Evolutionary conservation across 208 protist genomes (phyloP), one percentile per base, ranked within the genome.

Genomic region (Crithidia fasciculata): DNA sequence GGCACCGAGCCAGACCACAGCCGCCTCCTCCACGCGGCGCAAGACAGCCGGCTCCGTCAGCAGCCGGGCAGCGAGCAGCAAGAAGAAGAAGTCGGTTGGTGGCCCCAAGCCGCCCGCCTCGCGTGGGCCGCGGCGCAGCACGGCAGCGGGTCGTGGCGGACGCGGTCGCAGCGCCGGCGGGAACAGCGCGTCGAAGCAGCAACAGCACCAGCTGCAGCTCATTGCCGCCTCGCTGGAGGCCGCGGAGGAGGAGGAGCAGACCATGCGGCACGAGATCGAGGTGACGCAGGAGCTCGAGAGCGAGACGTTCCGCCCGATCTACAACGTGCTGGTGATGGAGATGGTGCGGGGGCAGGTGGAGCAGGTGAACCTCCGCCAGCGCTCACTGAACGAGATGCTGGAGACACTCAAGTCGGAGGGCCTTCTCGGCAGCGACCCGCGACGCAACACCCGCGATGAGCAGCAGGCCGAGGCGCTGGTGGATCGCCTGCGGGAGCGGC

Each of bases 291-390:
- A 91, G 62, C 69, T 80, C 2, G 82, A 80, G 72, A 71, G 80
- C 15, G 85, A 91, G 9, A 59, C 7, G 16, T 83, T 81, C 57
- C n/a, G 71, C 2, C 85, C 90, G 2, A 72, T 91, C 13, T 95
- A 91, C 75, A 84, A 95, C 57, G 73, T 87, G 5, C 82, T 95
- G 18, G 79, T 89, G 41, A 87, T 95, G 81, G 83, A 91, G 64
- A 78, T 93, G 12, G 85, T 95, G 36, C 87, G 83, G 2, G 47
- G 62, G 2, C 86, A 91, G 71, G 72, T 93, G 16, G 69, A 83
- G 58, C 72, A 88, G 74, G 72, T 95, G 58, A 95, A 91, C 61
- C 28, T 39, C 10, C 87, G 84, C 15, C 90, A 95, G 73, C 68
- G 78, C 37, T 53, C 63, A 54, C 74, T 95, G 13, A 89, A 89